Conservation (phyloP, 2,329 filamentous ascomycete species). For the Lachnellula cervina region DNA sequence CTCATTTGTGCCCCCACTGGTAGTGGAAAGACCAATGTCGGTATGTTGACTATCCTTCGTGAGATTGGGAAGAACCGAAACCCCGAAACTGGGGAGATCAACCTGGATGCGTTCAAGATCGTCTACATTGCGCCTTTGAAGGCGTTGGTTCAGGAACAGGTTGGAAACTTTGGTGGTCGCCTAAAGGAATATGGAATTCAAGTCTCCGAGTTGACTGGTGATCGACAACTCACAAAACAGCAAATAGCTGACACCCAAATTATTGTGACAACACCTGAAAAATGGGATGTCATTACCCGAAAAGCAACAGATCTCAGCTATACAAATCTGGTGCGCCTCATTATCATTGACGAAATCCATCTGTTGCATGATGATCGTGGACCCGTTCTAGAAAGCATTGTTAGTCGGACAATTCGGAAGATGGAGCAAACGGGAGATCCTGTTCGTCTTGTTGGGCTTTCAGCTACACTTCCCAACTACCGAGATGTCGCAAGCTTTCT, state of each 20-base stretch:
- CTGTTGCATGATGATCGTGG: conserved; percentile 95
- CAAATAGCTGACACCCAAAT: conserved; percentile 97
- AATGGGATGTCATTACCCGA: conserved; percentile 98
- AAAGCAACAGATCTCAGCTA: conserved; percentile 97
- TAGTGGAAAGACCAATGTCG: conserved; percentile 97
- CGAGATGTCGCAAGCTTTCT: conserved; percentile 93
- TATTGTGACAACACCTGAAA: conserved; percentile 97
- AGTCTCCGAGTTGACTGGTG: conserved; percentile 93
- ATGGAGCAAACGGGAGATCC: conserved; percentile 92
- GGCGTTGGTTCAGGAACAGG: conserved; percentile 93
- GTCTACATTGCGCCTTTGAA: conserved; percentile 96
- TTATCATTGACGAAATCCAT: conserved; percentile 98
- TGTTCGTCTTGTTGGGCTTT: conserved; percentile 86
- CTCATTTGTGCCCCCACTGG: conserved; percentile 95
- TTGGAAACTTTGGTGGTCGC: conserved; percentile 92
- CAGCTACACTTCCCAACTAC: conserved; percentile 94
- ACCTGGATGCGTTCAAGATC: conserved; percentile 96
- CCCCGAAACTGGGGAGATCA: conserved; percentile 83
- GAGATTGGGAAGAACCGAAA: conserved; percentile 96
- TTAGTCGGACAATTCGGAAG: conserved; percentile 86
- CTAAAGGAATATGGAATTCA: conserved; percentile 86
- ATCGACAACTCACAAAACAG: conserved; percentile 96
- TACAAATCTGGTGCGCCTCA: conserved; percentile 90
- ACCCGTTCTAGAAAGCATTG: conserved; percentile 93
- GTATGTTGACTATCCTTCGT: conserved; percentile 92